A percentile compares a stretch with the other conserved stretches of the same genome.
These are phyloP conservation scores for Boletus rubescentipes DNA, from an alignment of 768 basidiomycete species.

Conservation along the genomic window DNA sequence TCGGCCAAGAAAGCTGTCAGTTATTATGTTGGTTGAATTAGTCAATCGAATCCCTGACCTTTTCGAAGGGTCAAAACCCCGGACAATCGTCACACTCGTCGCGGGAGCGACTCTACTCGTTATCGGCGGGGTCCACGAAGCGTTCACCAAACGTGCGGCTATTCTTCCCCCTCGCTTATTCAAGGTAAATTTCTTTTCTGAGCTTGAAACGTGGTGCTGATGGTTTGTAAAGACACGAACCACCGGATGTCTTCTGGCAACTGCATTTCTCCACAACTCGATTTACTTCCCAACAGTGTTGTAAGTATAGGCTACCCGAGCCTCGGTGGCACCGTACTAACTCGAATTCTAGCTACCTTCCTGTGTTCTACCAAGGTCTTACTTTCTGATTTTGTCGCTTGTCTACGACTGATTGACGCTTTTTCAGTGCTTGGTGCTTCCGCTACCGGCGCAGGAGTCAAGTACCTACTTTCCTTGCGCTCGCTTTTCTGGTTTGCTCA, in stretches of 20 bases:
- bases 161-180: conserved; percentile 78
- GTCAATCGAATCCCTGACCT: neutral
- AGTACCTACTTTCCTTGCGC: conserved; percentile 48
- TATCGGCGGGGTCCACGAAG: conserved; percentile 53
- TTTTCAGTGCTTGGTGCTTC: conserved; percentile 60
- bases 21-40: neutral
- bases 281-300: conserved; percentile 51
- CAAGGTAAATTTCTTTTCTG: conserved; percentile 40
- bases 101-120: conserved; percentile 55
- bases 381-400: neutral
- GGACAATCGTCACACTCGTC: conserved; percentile 56
- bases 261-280: conserved; percentile 59
- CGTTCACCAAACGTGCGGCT: conserved; percentile 58
- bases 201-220: neutral
- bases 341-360: conserved; percentile 48
- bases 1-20: conserved; percentile 63
- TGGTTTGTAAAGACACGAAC: conserved; percentile 56
- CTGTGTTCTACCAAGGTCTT: conserved; percentile 64
- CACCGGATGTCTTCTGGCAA: conserved; percentile 55
- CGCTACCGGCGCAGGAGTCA: conserved; percentile 65
- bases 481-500: neutral
- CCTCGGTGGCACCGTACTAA: neutral
- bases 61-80: conserved; percentile 49
- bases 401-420: neutral
- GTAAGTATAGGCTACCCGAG: conserved; percentile 8